Base-by-base conservation (phyloP, 2,329 filamentous ascomycete genomes). In the Epichloe gansuensis region DNA sequence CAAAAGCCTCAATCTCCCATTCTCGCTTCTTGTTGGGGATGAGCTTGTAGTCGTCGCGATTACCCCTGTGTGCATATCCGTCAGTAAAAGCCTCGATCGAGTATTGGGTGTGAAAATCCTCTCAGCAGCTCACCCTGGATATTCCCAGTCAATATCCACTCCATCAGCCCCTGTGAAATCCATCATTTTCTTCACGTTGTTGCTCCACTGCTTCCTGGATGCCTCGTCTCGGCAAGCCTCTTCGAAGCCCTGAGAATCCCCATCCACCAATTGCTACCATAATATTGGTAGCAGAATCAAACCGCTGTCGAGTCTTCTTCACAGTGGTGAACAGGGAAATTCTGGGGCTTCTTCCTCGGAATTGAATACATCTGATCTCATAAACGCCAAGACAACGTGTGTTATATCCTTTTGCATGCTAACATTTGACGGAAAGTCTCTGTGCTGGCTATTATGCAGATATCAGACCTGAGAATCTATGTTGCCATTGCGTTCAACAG, bases 201-300 rank as follows among this genome's bases (percentile, higher is more conserved):
- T 70, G 1, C 84, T 82, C 67, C 85, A 90, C 7, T 67, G 68
- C 55, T 73, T 69, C 15, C 82, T 76, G 1, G 73, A 75, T 1
- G 65, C 59, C 1, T 76, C 71, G 3, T 74, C 73, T 49, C 70
- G 72, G 1, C 81, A 79, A 0, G 76, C 83, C 9, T 63, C 64
- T 0, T 76, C 74, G 60, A 87, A 89, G 0, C 83, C 85, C 6
- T 66, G 63, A 0, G 77, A 82, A 55, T 88, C 82, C 0, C 85
- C 86, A 90, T 50, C 85, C 86, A 11, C 86, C 86, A 56, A 90
- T 80, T 21, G 86, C 84, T 39, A 89, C 74, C 69, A 85, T 76
- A 23, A 89, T 67, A 58, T 85, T 82, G 21, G 82, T 82, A 28
- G 71, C 71, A 0, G 66, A 54, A 6, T 66, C 66, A 55, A 83